These are phyloP conservation scores for Nicotiana otophora DNA, from an alignment of 257 asterid genomes.

Conservation along the genomic window DNA sequence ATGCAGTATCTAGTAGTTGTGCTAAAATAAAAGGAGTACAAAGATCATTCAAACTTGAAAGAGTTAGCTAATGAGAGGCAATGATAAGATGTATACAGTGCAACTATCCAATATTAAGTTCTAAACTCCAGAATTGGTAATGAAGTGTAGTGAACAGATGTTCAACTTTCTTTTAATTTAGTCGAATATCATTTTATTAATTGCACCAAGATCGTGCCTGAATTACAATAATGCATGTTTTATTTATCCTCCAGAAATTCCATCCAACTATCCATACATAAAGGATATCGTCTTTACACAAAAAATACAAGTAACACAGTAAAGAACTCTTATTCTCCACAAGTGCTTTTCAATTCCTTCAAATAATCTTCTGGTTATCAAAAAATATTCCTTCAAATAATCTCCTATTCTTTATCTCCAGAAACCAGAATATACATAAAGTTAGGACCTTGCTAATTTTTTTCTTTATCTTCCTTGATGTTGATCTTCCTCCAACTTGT, in stretches of 20 bases:
- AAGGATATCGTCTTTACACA: not conserved
- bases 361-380: not conserved
- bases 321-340: not conserved
- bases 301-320: not conserved
- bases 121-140: not conserved
- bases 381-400: not conserved
- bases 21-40: slow-evolving; percentile 36
- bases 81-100: not conserved
- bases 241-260: not conserved
- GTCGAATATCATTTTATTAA: not conserved
- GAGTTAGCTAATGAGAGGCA: not conserved
- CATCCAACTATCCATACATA: not conserved
- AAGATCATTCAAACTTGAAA: slow-evolving; percentile 2
- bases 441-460: not conserved
- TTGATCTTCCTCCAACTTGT: not conserved
- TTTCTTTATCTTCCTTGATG: not conserved
- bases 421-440: not conserved
- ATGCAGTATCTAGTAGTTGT: slow-evolving; percentile 74
- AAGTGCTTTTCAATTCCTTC: not conserved
- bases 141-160: not conserved
- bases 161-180: not conserved
- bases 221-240: not conserved
- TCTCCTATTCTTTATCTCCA: not conserved
- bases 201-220: not conserved
- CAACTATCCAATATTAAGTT: not conserved